Percentiles rank a stretch among this genome's conserved stretches.
Evolutionary conservation across 108 stramenopile genomes (phyloP).

Genomic region (Conticribra guillardii): DNA sequence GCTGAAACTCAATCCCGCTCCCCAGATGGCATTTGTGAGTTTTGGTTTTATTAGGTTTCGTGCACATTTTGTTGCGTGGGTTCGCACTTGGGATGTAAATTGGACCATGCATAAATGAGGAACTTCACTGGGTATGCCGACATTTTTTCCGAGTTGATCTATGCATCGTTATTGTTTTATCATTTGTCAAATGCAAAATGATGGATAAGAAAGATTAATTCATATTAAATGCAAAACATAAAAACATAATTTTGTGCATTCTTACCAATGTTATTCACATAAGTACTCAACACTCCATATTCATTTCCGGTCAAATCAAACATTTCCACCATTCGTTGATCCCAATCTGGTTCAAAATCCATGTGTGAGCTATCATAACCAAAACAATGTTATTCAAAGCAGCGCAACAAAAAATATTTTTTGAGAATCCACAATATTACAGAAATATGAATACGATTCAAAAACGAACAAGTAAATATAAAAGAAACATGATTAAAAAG

Average conservation of each 20-base stretch:
- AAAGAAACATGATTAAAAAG: not conserved
- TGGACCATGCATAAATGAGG: slow-evolving; percentile 83
- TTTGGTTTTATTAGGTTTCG: slow-evolving; percentile 64
- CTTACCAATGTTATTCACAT: slow-evolving; percentile 70
- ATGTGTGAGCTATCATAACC: slow-evolving; percentile 39
- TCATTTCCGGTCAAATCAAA: slow-evolving; percentile 85
- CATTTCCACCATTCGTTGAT: slow-evolving; percentile 70
- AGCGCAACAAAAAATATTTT: not conserved
- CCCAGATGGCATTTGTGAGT: slow-evolving; percentile 87
- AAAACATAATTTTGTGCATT: too few species aligned
- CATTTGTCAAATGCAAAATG: too few species aligned
- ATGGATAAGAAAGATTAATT: not conserved
- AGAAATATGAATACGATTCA: not conserved
- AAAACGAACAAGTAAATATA: not conserved
- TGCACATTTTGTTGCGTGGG: slow-evolving; percentile 72
- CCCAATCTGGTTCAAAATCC: slow-evolving; percentile 81
- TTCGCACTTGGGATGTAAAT: slow-evolving; percentile 70
- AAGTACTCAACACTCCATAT: slow-evolving; percentile 87
- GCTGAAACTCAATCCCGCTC: slow-evolving; percentile 81
- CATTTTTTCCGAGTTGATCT: slow-evolving; percentile 60
- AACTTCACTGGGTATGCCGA: slow-evolving; percentile 55
- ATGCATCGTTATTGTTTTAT: too few species aligned
- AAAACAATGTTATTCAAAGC: not conserved
- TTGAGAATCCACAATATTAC: not conserved
- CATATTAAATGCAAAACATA: not conserved